These are phyloP conservation scores for Aspergillus diversus DNA, from an alignment of 495 filamentous ascomycete genomes.

Conservation along the genomic window DNA sequence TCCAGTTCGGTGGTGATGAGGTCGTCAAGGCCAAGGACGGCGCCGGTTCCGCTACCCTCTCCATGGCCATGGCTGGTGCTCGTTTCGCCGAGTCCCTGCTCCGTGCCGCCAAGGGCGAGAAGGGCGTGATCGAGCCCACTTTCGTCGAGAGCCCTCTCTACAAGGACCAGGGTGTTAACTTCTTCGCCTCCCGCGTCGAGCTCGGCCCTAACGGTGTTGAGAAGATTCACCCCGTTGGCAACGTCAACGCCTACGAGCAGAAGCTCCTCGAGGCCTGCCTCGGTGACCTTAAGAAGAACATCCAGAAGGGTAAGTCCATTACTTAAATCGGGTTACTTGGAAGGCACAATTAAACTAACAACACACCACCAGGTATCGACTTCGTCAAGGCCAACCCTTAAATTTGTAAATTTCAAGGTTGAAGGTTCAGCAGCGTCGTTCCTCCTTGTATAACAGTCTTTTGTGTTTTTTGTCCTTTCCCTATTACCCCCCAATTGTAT, in stretches of 20 bases:
- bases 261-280: slow-evolving; percentile 83
- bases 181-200: slow-evolving; percentile 93
- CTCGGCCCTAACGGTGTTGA: slow-evolving; percentile 95
- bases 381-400: slow-evolving; percentile 74
- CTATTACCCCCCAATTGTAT: slow-evolving; percentile 19
- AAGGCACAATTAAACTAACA: neutral
- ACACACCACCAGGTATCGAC: slow-evolving; percentile 43
- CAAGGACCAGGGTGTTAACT: slow-evolving; percentile 95
- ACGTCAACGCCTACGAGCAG: slow-evolving; percentile 82
- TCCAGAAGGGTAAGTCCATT: slow-evolving; percentile 65
- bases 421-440: slow-evolving; percentile 28
- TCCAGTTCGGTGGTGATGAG: slow-evolving; percentile 99
- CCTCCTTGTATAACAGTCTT: slow-evolving; percentile 37
- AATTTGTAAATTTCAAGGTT: slow-evolving; percentile 34
- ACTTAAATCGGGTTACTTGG: neutral
- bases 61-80: slow-evolving; percentile 98
- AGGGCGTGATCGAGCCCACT: slow-evolving; percentile 92
- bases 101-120: slow-evolving; percentile 89
- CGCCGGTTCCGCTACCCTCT: slow-evolving; percentile 95
- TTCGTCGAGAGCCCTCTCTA: slow-evolving; percentile 96
- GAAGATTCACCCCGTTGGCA: slow-evolving; percentile 84
- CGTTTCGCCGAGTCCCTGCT: slow-evolving; percentile 95
- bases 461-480: slow-evolving; percentile 17
- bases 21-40: slow-evolving; percentile 99
- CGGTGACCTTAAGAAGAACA: slow-evolving; percentile 87